A percentile compares a stretch with the other conserved stretches of the same genome.
phyloP scores from a whole-genome alignment of 2,329 filamentous ascomycete species.

The Epichloe bromicola region DNA sequence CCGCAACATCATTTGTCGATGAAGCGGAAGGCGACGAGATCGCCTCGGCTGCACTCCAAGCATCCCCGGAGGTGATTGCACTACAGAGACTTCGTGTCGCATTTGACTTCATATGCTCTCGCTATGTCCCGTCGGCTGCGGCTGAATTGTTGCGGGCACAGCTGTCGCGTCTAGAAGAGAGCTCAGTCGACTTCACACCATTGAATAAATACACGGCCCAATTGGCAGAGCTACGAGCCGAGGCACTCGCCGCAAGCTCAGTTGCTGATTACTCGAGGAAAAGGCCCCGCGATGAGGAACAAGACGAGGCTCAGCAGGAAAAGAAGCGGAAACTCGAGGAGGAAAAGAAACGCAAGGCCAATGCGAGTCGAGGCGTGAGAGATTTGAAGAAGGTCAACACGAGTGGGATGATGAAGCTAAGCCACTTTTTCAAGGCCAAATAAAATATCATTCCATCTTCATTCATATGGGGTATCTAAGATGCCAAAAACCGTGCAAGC shows the following conservation, averaged over 20 bases:
- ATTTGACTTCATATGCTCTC: conserved; percentile 49
- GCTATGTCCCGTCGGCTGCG: conserved; percentile 41
- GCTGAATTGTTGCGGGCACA: conserved; percentile 25
- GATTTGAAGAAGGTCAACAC: conserved; percentile 84
- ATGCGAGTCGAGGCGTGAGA: conserved; percentile 61
- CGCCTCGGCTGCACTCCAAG: conserved; percentile 29
- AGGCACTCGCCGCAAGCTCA: conserved; percentile 57
- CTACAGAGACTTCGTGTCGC: conserved; percentile 54
- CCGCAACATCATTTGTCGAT: conserved; percentile 30
- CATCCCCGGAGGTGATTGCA: conserved; percentile 34
- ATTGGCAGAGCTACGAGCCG: conserved; percentile 53
- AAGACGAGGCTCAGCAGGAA: conserved; percentile 51
- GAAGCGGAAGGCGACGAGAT: conserved; percentile 19
- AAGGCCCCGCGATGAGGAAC: conserved; percentile 52
- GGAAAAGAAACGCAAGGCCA: conserved; percentile 70
- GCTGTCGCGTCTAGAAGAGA: conserved; percentile 23
- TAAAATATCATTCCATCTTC: conserved; percentile 9
- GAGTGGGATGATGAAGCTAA: conserved; percentile 93
- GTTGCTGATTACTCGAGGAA: conserved; percentile 61
- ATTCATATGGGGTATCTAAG: conserved; percentile 18
- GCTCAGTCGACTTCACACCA: conserved; percentile 49
- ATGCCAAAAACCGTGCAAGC: conserved; percentile 1
- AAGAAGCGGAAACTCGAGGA: conserved; percentile 82
- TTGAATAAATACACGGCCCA: conserved; percentile 57
- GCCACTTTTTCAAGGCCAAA: conserved; percentile 77